These are phyloP conservation scores for Cercophora samala DNA, from an alignment of 495 filamentous ascomycete species.

Conservation along the genomic window DNA sequence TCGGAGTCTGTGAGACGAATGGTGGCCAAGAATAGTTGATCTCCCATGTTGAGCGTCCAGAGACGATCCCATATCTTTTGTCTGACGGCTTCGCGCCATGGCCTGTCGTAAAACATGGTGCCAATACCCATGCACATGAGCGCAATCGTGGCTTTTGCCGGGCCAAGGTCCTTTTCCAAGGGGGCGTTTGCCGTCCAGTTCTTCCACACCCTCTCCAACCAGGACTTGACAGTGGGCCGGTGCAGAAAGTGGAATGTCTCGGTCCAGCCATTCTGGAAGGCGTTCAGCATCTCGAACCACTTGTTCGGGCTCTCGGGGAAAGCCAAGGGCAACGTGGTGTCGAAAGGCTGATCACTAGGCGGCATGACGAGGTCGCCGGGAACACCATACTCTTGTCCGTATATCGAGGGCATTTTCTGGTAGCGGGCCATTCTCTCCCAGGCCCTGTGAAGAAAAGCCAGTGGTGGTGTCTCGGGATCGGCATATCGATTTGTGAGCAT, in stretches of 20 bases:
- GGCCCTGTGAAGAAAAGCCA: constrained; percentile 26
- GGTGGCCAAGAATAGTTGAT: constrained; percentile 21
- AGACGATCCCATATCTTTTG: constrained; percentile 16
- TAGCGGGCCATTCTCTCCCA: constrained; percentile 25
- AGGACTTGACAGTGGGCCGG: constrained; percentile 15
- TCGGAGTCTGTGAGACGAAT: constrained; percentile 20
- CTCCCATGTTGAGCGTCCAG: constrained; percentile 23
- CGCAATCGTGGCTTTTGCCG: constrained; percentile 23
- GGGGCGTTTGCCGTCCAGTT: constrained; percentile 18
- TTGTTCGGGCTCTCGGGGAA: constrained; percentile 9
- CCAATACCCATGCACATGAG: constrained; percentile 30
- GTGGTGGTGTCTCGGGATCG: constrained; percentile 22
- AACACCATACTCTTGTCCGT: background rate
- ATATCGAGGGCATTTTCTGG: too few relatives aligned
- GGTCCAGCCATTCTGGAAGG: constrained; percentile 24
- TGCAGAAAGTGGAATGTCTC: constrained; percentile 30
- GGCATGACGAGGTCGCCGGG: background rate
- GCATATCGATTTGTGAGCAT: constrained; percentile 24
- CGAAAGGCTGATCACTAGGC: constrained; percentile 24
- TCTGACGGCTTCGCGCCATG: constrained; percentile 2
- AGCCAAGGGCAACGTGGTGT: constrained; percentile 1
- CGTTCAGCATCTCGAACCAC: constrained; percentile 22
- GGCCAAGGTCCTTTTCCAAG: constrained; percentile 20
- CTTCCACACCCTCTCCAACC: constrained; percentile 19
- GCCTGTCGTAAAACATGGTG: constrained; percentile 15